Conservation (phyloP, 495 filamentous ascomycete species). For the Podospora australis region DNA sequence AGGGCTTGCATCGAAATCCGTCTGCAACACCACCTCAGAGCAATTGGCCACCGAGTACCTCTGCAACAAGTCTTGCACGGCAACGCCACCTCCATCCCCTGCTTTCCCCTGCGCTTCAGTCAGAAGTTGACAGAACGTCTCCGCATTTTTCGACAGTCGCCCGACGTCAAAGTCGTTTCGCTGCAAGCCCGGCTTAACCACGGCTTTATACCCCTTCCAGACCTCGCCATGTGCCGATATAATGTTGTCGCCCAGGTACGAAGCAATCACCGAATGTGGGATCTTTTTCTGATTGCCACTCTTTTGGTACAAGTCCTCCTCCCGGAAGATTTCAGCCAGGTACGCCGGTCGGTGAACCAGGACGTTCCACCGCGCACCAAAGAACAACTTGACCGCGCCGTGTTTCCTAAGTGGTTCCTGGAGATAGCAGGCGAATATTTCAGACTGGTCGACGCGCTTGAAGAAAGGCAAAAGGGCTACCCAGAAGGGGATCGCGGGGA, state of each 20-base stretch:
- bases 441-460: conserved; percentile 25
- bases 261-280: conserved; percentile 35
- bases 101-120: conserved; percentile 4
- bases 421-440: conserved; percentile 24
- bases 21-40: conserved; percentile 14
- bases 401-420: conserved; percentile 24
- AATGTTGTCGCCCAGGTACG: conserved; percentile 22
- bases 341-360: conserved; percentile 28
- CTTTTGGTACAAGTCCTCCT: conserved; percentile 40
- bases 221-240: conserved; percentile 11
- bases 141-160: conserved; percentile 5
- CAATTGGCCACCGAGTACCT: conserved; percentile 16
- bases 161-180: conserved; percentile 7
- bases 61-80: conserved; percentile 14
- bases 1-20: conserved; percentile 8
- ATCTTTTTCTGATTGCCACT: conserved; percentile 45
- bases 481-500: conserved; percentile 23
- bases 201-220: conserved; percentile 11
- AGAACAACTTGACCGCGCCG: conserved; percentile 42
- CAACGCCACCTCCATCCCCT: conserved; percentile 4
- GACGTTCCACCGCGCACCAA: conserved; percentile 15
- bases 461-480: conserved; percentile 26
- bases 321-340: conserved; percentile 40
- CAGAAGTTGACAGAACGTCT: conserved; percentile 3
- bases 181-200: conserved; percentile 12